Percentiles rank a stretch among this genome's conserved stretches.
These are phyloP conservation scores for Amanita thiersii DNA, from an alignment of 768 basidiomycete genomes.

Conservation along the genomic window DNA sequence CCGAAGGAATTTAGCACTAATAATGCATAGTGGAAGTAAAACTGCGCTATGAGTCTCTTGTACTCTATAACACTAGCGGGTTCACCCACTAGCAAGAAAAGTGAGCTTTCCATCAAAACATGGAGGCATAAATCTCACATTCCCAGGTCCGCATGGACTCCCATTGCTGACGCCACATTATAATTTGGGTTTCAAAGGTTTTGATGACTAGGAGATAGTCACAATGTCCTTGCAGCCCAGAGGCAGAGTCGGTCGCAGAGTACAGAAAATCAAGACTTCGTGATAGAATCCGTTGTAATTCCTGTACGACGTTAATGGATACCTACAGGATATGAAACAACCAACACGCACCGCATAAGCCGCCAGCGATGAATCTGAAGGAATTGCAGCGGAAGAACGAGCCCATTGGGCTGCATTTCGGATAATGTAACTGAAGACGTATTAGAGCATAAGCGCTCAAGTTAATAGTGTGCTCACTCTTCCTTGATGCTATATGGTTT, in stretches of 20 bases:
- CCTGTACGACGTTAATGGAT: constrained; percentile 31
- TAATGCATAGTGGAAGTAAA: constrained; percentile 80
- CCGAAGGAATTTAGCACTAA: constrained; percentile 95
- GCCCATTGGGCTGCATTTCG: constrained; percentile 76
- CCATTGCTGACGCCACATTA: constrained; percentile 53
- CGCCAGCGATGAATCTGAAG: constrained; percentile 61
- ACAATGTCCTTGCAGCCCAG: constrained; percentile 75
- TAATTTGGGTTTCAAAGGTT: constrained; percentile 74
- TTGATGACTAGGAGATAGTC: constrained; percentile 84
- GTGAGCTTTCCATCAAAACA: neutral
- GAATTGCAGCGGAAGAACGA: constrained; percentile 49
- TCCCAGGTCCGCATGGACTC: constrained; percentile 24
- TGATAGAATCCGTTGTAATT: constrained; percentile 83
- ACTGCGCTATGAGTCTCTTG: constrained; percentile 47
- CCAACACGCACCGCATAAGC: constrained; percentile 61
- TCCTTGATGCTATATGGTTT: constrained; percentile 91
- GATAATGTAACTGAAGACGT: constrained; percentile 64
- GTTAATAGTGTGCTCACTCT: constrained; percentile 56
- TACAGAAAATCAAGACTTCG: constrained; percentile 88
- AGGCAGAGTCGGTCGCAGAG: constrained; percentile 68
- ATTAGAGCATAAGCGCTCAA: constrained; percentile 5
- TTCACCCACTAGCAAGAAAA: constrained; percentile 17
- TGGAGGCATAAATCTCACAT: constrained; percentile 18
- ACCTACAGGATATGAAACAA: constrained; percentile 2
- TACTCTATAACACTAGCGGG: constrained; percentile 26